phyloP scores from a whole-genome alignment of 139 green algal species.

The Chlamydomonas schloesseri region DNA sequence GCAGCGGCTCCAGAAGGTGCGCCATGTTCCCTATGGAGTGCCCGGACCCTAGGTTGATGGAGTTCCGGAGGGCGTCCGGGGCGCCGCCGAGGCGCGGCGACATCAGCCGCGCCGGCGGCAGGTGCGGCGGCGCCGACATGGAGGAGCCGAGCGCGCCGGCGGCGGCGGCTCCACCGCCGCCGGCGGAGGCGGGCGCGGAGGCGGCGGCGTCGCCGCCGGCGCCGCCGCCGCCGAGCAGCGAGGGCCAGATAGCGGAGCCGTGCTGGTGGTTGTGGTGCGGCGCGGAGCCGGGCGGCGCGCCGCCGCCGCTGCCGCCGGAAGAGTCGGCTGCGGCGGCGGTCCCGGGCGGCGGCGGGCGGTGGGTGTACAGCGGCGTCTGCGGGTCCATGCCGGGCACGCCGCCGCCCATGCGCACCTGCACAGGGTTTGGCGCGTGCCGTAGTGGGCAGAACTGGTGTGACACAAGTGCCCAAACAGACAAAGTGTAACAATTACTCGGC shows the following conservation, averaged over 20 bases:
- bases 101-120: background rate
- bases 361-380: background rate
- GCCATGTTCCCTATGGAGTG: no score
- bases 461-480: no score
- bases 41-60: background rate
- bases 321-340: background rate
- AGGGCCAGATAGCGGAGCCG: background rate
- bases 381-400: background rate
- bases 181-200: background rate
- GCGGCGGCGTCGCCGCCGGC: background rate
- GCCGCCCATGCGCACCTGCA: conserved; percentile 47
- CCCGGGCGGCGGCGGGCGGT: background rate
- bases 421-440: no score
- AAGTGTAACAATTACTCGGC: no score
- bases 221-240: background rate
- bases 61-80: background rate
- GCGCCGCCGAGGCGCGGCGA: background rate
- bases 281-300: background rate
- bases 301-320: background rate
- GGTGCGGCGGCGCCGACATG: background rate
- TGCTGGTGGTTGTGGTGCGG: background rate
- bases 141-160: background rate
- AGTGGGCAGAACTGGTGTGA: no score
- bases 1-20: conserved; percentile 22
- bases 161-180: background rate